Evolutionary conservation across 441 rosid genomes (phyloP).

Genomic region (Adansonia rubrostipa): DNA sequence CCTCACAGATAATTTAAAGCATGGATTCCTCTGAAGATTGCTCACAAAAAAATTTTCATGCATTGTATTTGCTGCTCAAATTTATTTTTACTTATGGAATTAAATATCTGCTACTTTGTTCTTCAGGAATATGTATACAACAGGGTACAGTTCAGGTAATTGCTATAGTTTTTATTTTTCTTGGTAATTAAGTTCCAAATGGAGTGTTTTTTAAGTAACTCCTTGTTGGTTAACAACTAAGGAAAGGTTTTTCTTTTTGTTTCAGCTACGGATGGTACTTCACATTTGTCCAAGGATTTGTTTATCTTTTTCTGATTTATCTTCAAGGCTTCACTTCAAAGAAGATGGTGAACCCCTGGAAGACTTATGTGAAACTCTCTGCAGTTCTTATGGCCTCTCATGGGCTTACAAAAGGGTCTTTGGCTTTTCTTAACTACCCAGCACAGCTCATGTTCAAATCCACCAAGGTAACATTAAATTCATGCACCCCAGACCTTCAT

Average conservation of each 20-base stretch:
- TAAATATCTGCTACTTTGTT: conserved; percentile 28
- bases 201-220: not conserved
- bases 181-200: not conserved
- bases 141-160: conserved; percentile 79
- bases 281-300: conserved; percentile 87
- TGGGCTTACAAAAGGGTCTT: conserved; percentile 88
- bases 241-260: conserved; percentile 12
- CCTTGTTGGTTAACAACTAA: not conserved
- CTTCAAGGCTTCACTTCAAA: conserved; percentile 82
- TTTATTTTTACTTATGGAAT: not conserved
- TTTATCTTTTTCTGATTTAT: conserved; percentile 67
- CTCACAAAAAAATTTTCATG: conserved; percentile 7
- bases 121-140: conserved; percentile 90
- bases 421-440: conserved; percentile 92
- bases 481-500: no score
- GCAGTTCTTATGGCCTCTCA: conserved; percentile 95
- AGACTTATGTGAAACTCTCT: conserved; percentile 86
- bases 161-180: not conserved
- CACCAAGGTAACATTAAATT: conserved; percentile 60
- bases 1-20: not conserved
- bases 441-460: conserved; percentile 97
- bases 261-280: conserved; percentile 93
- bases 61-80: conserved; percentile 22
- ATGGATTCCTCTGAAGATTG: not conserved
- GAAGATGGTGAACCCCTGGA: conserved; percentile 91